These are phyloP conservation scores for Dichomitus squalens DNA, from an alignment of 1,284 basidiomycete genomes.

Conservation along the genomic window DNA sequence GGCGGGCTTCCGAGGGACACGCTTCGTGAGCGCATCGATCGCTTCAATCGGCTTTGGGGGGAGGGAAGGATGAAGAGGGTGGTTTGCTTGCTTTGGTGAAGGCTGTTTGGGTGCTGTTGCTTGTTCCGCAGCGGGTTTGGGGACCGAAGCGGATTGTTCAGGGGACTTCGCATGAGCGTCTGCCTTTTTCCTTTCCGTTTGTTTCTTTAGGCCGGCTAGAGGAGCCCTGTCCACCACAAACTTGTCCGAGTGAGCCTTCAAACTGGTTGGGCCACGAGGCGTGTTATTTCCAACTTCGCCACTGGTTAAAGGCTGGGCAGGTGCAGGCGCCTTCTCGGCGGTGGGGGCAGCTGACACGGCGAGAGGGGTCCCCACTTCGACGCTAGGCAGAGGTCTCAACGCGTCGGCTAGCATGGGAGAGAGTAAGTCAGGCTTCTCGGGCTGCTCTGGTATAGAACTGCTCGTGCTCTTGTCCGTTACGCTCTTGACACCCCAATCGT, in stretches of 20 bases:
- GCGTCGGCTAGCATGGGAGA: constrained; percentile 72
- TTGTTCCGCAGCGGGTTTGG: not conserved
- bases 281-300: constrained; percentile 8
- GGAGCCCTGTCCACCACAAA: not conserved
- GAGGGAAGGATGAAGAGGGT: constrained; percentile 48
- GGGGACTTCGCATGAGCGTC: not conserved
- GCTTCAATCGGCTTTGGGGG: constrained; percentile 47
- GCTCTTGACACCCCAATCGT: constrained; percentile 74
- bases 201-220: not conserved
- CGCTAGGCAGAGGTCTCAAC: constrained; percentile 63
- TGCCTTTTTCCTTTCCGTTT: not conserved
- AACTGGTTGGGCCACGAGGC: constrained; percentile 1
- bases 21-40: constrained; percentile 22
- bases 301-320: not conserved
- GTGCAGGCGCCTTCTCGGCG: constrained; percentile 9
- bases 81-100: constrained; percentile 12
- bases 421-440: constrained; percentile 39
- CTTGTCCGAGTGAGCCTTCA: not conserved
- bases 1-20: constrained; percentile 6
- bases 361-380: constrained; percentile 28
- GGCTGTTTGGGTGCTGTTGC: constrained; percentile 4
- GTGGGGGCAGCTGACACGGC: constrained; percentile 23
- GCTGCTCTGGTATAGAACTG: not conserved
- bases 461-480: constrained; percentile 30
- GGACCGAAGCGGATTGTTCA: not conserved